These are phyloP conservation scores for Fusarium sambucinum DNA, from an alignment of 2,329 filamentous ascomycete species.

Conservation along the genomic window DNA sequence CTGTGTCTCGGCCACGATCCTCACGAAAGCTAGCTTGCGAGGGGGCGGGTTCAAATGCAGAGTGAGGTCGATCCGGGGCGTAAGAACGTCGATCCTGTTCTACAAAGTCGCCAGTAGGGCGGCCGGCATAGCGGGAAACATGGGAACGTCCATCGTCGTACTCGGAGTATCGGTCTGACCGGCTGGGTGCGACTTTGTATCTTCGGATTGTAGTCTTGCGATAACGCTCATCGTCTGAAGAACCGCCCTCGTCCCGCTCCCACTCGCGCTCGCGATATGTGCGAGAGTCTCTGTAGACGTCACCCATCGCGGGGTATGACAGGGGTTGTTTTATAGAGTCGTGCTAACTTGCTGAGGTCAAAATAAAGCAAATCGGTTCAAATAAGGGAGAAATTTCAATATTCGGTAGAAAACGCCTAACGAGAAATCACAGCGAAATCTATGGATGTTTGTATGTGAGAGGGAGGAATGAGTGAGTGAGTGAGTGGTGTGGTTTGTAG, in stretches of 20 bases:
- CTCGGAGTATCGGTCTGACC: conserved; percentile 58
- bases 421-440: conserved; percentile 37
- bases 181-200: conserved; percentile 63
- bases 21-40: conserved; percentile 60
- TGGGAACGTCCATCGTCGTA: conserved; percentile 62
- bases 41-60: conserved; percentile 60
- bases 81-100: conserved; percentile 60
- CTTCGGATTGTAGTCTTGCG: conserved; percentile 63
- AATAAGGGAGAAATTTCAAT: conserved; percentile 5
- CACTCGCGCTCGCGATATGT: conserved; percentile 54
- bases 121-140: conserved; percentile 54
- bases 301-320: conserved; percentile 51
- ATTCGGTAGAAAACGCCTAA: conserved; percentile 35
- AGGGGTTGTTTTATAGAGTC: conserved; percentile 31
- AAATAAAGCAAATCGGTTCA: conserved; percentile 7
- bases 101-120: conserved; percentile 56
- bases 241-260: conserved; percentile 48
- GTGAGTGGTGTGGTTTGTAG: conserved; percentile 22
- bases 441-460: conserved; percentile 34
- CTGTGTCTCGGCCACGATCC: conserved; percentile 56
- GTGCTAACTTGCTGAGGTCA: conserved; percentile 23
- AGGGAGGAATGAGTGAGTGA: conserved; percentile 11
- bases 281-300: conserved; percentile 51
- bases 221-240: conserved; percentile 61
- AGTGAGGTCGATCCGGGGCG: conserved; percentile 64